Evolutionary conservation across 2,329 filamentous ascomycete species (phyloP), one percentile per base, ranked within the genome.

Genomic region (Epichloe glyceriae): DNA sequence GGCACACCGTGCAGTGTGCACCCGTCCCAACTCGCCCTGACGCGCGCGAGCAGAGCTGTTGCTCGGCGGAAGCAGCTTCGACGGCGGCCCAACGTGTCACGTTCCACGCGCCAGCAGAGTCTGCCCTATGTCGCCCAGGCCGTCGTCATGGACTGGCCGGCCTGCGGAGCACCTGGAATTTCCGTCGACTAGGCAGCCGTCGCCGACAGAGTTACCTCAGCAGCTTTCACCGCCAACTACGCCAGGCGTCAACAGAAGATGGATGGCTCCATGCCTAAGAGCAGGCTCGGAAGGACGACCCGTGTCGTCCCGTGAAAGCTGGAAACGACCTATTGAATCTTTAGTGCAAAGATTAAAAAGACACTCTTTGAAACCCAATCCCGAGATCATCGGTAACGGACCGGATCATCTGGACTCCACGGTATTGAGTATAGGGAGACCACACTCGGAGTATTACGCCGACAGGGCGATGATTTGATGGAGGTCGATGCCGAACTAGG

Each of bases 301-400:
- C 14, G 5, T 10, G 6, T 34, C 26, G 19, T 20, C 19, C 15
- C 30, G 5, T 15, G 40, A 44, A 17, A 40, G 35, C 22, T 38
- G 42, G 49, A 56, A 56, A 50, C 50, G 44, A 44, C 53, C 54
- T 45, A 41, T 52, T 15, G 46, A 46, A 39, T 46, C 43, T 20
- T 45, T 48, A 17, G 46, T 52, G n/a, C 49, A 41, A 11, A 38
- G 26, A 30, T 15, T 53, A 2, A 45, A 42, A 37, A 37, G 35
- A 43, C 51, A 54, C 12, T 52, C 53, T 1, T 33, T 52, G 43
- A 41, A 37, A 17, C 5, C 43, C 4, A n/a, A 15, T 12, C 44
- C 19, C 15, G 11, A 47, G 19, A 3, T 14, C n/a, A 20, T 14
- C 15, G 35, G 44, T 17, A 17, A 19, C 12, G 12, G 38, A 35